These are phyloP conservation scores for Talaromyces albobiverticillius DNA, from an alignment of 2,329 filamentous ascomycete genomes.

Conservation along the genomic window DNA sequence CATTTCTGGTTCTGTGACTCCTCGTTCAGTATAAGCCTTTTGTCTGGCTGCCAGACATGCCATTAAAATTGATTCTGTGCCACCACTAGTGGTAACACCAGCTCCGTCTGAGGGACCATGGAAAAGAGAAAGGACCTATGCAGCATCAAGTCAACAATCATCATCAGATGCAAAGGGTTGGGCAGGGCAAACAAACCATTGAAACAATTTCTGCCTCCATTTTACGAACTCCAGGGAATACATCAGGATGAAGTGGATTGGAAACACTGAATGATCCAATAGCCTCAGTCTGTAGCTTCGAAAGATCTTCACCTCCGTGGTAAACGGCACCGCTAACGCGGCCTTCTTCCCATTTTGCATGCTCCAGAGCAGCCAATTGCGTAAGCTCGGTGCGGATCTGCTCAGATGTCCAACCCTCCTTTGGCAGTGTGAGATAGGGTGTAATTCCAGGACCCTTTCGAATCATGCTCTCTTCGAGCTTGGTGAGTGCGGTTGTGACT, in stretches of 20 bases:
- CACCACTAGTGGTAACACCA: constrained; percentile 86
- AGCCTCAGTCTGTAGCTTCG: constrained; percentile 84
- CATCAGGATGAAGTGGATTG: constrained; percentile 96
- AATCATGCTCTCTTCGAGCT: constrained; percentile 80
- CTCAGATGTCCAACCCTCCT: constrained; percentile 78
- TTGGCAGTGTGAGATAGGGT: constrained; percentile 73
- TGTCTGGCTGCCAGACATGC: constrained; percentile 87
- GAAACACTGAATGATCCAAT: constrained; percentile 92
- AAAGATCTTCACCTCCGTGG: constrained; percentile 79
- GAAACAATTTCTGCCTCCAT: constrained; percentile 98
- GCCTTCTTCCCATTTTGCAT: constrained; percentile 96
- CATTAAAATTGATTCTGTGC: constrained; percentile 96
- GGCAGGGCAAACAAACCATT: constrained; percentile 63
- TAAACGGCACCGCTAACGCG: constrained; percentile 94
- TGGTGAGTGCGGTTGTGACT: constrained; percentile 73
- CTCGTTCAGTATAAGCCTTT: constrained; percentile 79
- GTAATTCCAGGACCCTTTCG: constrained; percentile 67
- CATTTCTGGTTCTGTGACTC: constrained; percentile 93
- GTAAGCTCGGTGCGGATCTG: constrained; percentile 76
- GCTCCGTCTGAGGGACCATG: constrained; percentile 81
- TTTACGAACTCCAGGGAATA: constrained; percentile 96
- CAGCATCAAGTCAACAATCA: background rate
- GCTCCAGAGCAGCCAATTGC: constrained; percentile 78
- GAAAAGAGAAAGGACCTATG: constrained; percentile 70
- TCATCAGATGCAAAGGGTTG: background rate